These are phyloP conservation scores for Candida xiaguanensis DNA, from an alignment of 805 yeast genomes.

Conservation along the genomic window DNA sequence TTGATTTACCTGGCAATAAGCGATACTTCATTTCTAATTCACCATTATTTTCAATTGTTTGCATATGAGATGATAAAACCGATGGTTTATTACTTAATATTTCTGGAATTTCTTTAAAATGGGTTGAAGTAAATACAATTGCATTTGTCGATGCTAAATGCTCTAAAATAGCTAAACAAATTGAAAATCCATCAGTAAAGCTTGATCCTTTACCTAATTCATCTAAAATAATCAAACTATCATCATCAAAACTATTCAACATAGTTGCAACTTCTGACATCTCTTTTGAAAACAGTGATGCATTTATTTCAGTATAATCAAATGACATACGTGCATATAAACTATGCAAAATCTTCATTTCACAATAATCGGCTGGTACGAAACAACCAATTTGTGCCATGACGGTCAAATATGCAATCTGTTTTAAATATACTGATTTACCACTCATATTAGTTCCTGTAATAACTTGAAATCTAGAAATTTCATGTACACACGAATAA, in stretches of 20 bases:
- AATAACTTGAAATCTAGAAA: conserved; percentile 44
- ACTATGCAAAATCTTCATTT: conserved; percentile 35
- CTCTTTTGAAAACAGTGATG: conserved; percentile 44
- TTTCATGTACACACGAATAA: conserved; percentile 25
- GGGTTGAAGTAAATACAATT: conserved; percentile 40
- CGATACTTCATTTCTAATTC: conserved; percentile 27
- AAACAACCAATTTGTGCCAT: conserved; percentile 59
- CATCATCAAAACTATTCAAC: conserved; percentile 27
- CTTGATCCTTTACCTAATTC: conserved; percentile 51
- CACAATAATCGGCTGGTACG: conserved; percentile 44
- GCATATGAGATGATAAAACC: conserved; percentile 38
- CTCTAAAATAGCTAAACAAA: conserved; percentile 44
- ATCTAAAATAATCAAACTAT: conserved; percentile 45
- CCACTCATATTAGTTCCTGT: conserved; percentile 68
- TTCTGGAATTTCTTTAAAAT: conserved; percentile 40
- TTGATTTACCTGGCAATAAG: conserved; percentile 16
- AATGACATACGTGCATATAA: conserved; percentile 36
- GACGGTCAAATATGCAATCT: conserved; percentile 45
- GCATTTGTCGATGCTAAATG: conserved; percentile 19
- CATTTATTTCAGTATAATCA: conserved; percentile 28
- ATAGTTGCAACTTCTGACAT: conserved; percentile 48
- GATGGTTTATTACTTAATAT: conserved; percentile 28
- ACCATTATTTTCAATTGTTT: conserved; percentile 14
- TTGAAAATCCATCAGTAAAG: conserved; percentile 48
- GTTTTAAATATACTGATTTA: conserved; percentile 54